Evolutionary conservation across 805 yeast genomes (phyloP).

Genomic region (Saturnispora diversa): DNA sequence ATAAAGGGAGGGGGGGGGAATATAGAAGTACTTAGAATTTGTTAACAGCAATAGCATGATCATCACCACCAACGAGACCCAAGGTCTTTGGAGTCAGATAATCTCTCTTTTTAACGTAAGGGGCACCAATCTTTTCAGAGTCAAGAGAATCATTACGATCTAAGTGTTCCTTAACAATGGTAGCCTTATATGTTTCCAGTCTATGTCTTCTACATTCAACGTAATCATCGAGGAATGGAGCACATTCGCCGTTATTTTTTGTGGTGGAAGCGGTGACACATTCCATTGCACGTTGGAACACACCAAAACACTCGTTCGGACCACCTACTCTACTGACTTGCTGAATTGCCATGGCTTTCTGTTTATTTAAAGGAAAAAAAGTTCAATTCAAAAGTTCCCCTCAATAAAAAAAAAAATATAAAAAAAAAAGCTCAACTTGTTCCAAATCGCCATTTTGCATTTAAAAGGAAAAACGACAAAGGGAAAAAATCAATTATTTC

Average conservation of each 20-base stretch:
- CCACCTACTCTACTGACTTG: slow-evolving; percentile 32
- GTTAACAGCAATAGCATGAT: slow-evolving; percentile 24
- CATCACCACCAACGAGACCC: slow-evolving; percentile 33
- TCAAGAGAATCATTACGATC: slow-evolving; percentile 23
- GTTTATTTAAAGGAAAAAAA: too few species aligned
- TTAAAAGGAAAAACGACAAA: too few species aligned
- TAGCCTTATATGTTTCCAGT: slow-evolving; percentile 31
- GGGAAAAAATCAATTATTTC: too few species aligned
- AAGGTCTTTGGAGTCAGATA: slow-evolving; percentile 33
- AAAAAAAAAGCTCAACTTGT: too few species aligned
- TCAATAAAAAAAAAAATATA: too few species aligned
- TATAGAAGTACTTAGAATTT: slow-evolving; percentile 16
- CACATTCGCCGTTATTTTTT: slow-evolving; percentile 27
- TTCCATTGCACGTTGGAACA: slow-evolving; percentile 32
- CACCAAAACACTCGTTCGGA: slow-evolving; percentile 33
- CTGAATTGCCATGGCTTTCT: slow-evolving; percentile 28
- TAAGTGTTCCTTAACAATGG: slow-evolving; percentile 28
- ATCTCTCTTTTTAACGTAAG: slow-evolving; percentile 33
- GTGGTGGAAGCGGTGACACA: slow-evolving; percentile 31
- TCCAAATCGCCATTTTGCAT: too few species aligned
- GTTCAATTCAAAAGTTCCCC: too few species aligned
- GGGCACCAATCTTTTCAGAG: slow-evolving; percentile 30
- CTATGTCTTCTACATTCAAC: slow-evolving; percentile 33
- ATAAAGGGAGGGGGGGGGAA: too few species aligned
- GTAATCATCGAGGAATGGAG: slow-evolving; percentile 28